phyloP scores from a whole-genome alignment of 164 flowering plant genomes.

The Paratinospora sagittata region DNA sequence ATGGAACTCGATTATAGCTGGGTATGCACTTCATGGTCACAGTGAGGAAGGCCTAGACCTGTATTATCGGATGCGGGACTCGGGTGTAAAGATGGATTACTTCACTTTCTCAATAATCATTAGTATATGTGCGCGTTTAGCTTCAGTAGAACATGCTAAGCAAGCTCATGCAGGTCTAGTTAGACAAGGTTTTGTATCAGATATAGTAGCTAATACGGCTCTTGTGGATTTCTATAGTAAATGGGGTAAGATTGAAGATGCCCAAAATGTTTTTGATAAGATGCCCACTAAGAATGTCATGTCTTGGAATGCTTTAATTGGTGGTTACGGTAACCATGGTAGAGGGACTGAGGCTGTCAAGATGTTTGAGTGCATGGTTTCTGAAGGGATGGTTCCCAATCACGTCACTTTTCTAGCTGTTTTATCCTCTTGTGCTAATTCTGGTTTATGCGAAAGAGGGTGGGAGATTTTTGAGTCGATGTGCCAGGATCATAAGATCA shows the following conservation, averaged over 20 bases:
- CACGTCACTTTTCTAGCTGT: constrained; percentile 36
- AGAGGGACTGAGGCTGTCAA: constrained; percentile 25
- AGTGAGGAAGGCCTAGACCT: constrained; percentile 49
- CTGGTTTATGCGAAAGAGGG: constrained; percentile 40
- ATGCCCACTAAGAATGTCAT: constrained; percentile 37
- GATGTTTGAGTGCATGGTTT: constrained; percentile 24
- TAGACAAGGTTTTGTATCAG: constrained; percentile 50
- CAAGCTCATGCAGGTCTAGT: constrained; percentile 64
- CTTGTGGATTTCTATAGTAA: constrained; percentile 62
- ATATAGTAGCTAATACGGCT: constrained; percentile 54
- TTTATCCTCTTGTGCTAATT: constrained; percentile 41
- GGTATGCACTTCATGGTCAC: constrained; percentile 63
- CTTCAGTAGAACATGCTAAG: constrained; percentile 53
- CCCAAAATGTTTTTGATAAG: constrained; percentile 45
- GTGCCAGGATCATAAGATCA: constrained; percentile 48
- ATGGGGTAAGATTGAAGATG: constrained; percentile 69
- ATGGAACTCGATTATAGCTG: constrained; percentile 62
- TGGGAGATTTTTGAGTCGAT: constrained; percentile 73
- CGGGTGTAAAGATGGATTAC: constrained; percentile 57
- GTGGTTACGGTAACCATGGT: constrained; percentile 32
- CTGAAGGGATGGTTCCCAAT: constrained; percentile 28
- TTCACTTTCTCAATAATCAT: constrained; percentile 52
- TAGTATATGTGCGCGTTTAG: constrained; percentile 49
- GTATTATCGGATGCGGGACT: constrained; percentile 53
- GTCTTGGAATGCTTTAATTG: constrained; percentile 36